Percentiles rank a stretch among this genome's conserved stretches.
Conservation (phyloP, 768 basidiomycete genomes). For the Chalciporus sphaerocephalus region DNA sequence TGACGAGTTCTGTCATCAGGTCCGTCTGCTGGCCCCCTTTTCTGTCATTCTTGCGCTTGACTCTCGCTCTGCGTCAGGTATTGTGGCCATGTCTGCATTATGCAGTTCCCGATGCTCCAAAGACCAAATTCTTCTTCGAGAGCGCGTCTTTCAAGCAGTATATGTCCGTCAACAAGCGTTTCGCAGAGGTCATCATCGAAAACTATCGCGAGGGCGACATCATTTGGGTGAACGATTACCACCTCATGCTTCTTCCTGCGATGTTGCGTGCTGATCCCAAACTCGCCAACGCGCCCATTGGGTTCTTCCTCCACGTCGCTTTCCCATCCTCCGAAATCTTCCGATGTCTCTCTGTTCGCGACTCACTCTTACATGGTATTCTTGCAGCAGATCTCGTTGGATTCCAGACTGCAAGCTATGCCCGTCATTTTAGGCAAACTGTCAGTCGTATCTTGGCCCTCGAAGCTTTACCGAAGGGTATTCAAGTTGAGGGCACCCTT, state of each 20-base stretch:
- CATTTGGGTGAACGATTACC: conserved; percentile 93
- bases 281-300: conserved; percentile 44
- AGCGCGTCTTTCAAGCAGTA: conserved; percentile 81
- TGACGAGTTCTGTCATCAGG: conserved; percentile 85
- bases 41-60: conserved; percentile 17
- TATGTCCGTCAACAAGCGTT: conserved; percentile 83
- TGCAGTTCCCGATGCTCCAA: conserved; percentile 81
- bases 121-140: conserved; percentile 78
- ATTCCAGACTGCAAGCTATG: conserved; percentile 84
- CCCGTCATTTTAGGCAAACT: conserved; percentile 82
- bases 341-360: conserved; percentile 78
- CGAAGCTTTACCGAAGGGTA: conserved; percentile 80
- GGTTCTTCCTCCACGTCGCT: conserved; percentile 96
- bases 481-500: conserved; percentile 47
- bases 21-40: conserved; percentile 25
- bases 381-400: conserved; percentile 93
- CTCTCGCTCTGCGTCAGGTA: conserved; percentile 36
- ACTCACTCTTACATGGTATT: conserved; percentile 77
- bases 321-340: conserved; percentile 97
- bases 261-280: conserved; percentile 66
- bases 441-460: conserved; percentile 74
- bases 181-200: conserved; percentile 78
- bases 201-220: conserved; percentile 88
- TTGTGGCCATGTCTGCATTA: conserved; percentile 88
- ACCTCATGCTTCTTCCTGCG: conserved; percentile 87